Conservation (phyloP, 352 stramenopile species). For the Globisporangium cylindrosporum region DNA sequence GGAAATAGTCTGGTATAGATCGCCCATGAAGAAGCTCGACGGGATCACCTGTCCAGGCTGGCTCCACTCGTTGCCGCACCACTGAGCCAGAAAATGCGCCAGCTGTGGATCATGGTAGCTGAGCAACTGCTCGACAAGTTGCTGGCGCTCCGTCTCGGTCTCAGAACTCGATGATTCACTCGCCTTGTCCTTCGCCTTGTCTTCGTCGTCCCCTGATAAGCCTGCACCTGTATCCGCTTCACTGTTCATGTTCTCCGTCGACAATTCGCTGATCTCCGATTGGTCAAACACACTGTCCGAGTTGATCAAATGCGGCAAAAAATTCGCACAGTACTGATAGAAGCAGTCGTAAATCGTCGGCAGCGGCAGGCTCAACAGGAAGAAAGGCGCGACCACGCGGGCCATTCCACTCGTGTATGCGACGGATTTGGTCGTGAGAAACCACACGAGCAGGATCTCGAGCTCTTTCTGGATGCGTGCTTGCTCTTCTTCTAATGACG, state of each 20-base stretch:
- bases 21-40: slow-evolving; percentile 53
- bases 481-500: slow-evolving; percentile 10
- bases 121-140: slow-evolving; percentile 69
- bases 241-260: slow-evolving; percentile 2
- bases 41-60: slow-evolving; percentile 51
- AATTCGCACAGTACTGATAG: slow-evolving; percentile 78
- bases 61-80: slow-evolving; percentile 70
- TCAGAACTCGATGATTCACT: slow-evolving; percentile 1
- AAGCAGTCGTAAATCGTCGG: slow-evolving; percentile 85
- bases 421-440: slow-evolving; percentile 78
- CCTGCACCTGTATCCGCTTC: not conserved
- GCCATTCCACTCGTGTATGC: slow-evolving; percentile 74
- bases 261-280: slow-evolving; percentile 26
- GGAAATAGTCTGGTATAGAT: slow-evolving; percentile 64
- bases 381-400: slow-evolving; percentile 70
- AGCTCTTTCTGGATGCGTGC: slow-evolving; percentile 54
- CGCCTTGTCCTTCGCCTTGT: slow-evolving; percentile 26
- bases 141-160: slow-evolving; percentile 40
- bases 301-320: slow-evolving; percentile 70
- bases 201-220: slow-evolving; percentile 6
- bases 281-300: slow-evolving; percentile 33
- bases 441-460: slow-evolving; percentile 78
- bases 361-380: slow-evolving; percentile 64
- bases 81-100: slow-evolving; percentile 68
- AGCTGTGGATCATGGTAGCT: slow-evolving; percentile 72